A percentile compares a stretch with the other conserved stretches of the same genome.
These are phyloP conservation scores for Candida silvicultrix DNA, from an alignment of 805 yeast genomes.

Conservation along the genomic window DNA sequence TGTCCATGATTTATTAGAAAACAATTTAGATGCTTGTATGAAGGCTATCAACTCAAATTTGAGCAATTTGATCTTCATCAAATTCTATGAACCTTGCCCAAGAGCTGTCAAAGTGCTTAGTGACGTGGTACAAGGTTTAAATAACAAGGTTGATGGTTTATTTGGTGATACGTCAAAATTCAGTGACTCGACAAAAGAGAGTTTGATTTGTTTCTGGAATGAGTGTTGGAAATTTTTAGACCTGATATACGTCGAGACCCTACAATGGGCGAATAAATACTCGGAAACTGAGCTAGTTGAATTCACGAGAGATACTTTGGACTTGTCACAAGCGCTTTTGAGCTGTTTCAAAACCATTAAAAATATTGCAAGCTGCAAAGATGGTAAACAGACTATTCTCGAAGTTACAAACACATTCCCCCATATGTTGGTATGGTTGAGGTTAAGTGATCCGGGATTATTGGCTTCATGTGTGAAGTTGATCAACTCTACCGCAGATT, in stretches of 20 bases:
- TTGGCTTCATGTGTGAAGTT: slow-evolving; percentile 67
- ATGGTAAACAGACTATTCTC: slow-evolving; percentile 33
- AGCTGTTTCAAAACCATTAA: slow-evolving; percentile 51
- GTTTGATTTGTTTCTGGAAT: slow-evolving; percentile 52
- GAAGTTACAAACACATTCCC: slow-evolving; percentile 58
- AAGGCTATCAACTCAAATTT: slow-evolving; percentile 42
- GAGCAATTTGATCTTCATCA: slow-evolving; percentile 35
- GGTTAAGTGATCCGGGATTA: slow-evolving; percentile 74
- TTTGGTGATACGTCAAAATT: slow-evolving; percentile 25
- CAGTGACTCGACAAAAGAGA: slow-evolving; percentile 19
- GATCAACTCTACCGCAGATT: slow-evolving; percentile 57
- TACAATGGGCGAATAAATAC: slow-evolving; percentile 68
- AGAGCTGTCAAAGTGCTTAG: slow-evolving; percentile 66
- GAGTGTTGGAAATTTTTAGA: slow-evolving; percentile 66
- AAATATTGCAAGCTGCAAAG: slow-evolving; percentile 22
- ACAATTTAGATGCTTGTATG: slow-evolving; percentile 39
- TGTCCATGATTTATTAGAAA: slow-evolving; percentile 44
- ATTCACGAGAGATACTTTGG: slow-evolving; percentile 82
- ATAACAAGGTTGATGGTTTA: slow-evolving; percentile 63
- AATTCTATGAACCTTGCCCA: slow-evolving; percentile 66
- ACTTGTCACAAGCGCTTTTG: slow-evolving; percentile 63
- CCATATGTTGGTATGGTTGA: slow-evolving; percentile 71
- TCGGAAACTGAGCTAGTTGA: slow-evolving; percentile 56
- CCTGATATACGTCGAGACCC: slow-evolving; percentile 59
- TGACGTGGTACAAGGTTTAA: slow-evolving; percentile 61